These are phyloP conservation scores for Talaromyces sp. DNA, from an alignment of 2,329 filamentous ascomycete genomes.

Conservation along the genomic window DNA sequence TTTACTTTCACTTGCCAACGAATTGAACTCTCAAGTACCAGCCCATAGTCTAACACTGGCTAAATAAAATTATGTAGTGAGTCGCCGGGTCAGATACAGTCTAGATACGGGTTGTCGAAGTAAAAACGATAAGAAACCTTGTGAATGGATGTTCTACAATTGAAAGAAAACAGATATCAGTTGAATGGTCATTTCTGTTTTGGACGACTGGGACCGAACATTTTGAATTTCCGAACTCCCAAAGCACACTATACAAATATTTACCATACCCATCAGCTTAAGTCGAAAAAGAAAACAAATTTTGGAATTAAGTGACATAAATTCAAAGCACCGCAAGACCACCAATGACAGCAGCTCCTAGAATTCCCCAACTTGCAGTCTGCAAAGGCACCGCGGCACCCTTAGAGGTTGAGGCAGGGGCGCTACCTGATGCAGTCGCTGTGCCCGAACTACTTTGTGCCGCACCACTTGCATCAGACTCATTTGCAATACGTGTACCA, in stretches of 20 bases:
- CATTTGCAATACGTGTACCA: constrained; percentile 41
- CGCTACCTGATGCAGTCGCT: constrained; percentile 9
- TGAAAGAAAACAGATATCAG: no score
- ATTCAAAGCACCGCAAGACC: constrained; percentile 28
- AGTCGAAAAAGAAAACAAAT: not conserved
- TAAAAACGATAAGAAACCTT: no score
- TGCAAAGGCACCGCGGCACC: constrained; percentile 26
- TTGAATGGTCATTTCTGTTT: no score
- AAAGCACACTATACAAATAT: not conserved
- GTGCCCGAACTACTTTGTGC: constrained; percentile 20
- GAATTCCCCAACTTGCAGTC: constrained; percentile 32
- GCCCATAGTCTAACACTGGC: no score
- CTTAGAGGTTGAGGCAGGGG: constrained; percentile 24
- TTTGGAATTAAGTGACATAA: not conserved
- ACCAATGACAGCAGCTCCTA: constrained; percentile 30
- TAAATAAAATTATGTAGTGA: no score
- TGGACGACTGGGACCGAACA: no score
- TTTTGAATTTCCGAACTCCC: not conserved
- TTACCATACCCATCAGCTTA: not conserved
- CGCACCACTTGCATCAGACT: constrained; percentile 29
- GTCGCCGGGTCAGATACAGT: no score
- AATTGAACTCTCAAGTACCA: no score
- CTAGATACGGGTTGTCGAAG: no score
- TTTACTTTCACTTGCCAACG: no score
- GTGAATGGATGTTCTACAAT: no score